These are phyloP conservation scores for Eimeria acervulina DNA, from an alignment of 169 alveolate genomes.

Conservation along the genomic window DNA sequence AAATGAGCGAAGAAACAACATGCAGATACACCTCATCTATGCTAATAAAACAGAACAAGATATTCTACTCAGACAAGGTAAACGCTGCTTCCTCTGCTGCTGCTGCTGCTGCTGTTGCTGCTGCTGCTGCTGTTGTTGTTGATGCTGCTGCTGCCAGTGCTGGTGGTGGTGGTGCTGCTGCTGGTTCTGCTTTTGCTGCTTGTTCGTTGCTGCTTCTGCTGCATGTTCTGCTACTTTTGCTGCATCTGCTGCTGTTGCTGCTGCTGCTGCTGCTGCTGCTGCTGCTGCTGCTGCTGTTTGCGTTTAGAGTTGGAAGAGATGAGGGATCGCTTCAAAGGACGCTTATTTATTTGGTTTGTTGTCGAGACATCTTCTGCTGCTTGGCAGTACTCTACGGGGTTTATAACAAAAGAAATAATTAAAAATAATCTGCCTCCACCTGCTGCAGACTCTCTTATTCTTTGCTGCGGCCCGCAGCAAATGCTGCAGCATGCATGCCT, in stretches of 20 bases:
- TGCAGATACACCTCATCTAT: slow-evolving; percentile 85
- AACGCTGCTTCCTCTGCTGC: background rate
- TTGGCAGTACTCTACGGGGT: slow-evolving; percentile 89
- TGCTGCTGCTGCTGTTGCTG: background rate
- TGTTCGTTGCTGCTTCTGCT: no score
- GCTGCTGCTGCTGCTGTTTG: background rate
- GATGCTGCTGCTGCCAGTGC: background rate
- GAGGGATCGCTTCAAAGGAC: slow-evolving; percentile 81
- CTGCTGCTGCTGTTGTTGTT: background rate
- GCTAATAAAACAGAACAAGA: slow-evolving; percentile 90
- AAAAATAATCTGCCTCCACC: slow-evolving; percentile 86
- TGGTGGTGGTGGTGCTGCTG: background rate
- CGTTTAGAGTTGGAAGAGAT: slow-evolving; percentile 75
- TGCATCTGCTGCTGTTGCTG: no score
- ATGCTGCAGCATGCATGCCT: slow-evolving; percentile 85
- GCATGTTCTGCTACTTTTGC: no score
- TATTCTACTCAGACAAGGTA: slow-evolving; percentile 88
- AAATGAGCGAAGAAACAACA: slow-evolving; percentile 78
- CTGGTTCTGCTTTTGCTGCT: background rate
- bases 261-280: background rate
- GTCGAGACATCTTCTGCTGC: slow-evolving; percentile 82
- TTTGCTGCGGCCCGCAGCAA: slow-evolving; percentile 91
- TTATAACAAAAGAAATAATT: slow-evolving; percentile 86
- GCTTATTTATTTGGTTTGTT: slow-evolving; percentile 81
- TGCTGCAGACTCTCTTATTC: slow-evolving; percentile 84